Base-by-base conservation (phyloP, 495 filamentous ascomycete species). In the Aspergillus sparsus region DNA sequence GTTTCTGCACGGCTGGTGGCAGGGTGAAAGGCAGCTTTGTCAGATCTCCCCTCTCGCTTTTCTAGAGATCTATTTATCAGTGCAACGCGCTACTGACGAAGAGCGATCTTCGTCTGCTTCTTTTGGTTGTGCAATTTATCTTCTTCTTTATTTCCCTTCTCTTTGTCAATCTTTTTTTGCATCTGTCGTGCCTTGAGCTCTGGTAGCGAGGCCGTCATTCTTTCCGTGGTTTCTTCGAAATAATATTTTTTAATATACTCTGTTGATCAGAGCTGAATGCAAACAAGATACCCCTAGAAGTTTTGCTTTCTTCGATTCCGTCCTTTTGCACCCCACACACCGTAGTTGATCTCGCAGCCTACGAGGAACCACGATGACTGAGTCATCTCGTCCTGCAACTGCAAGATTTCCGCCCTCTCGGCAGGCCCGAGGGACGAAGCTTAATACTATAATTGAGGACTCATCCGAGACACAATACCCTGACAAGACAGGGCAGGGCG, bases 401-500 rank as follows among this genome's bases (percentile, higher is more conserved):
- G 82, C 66, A 33, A 72, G 74, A 74, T 77, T 61, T 64, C 83
- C 87, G 62, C 84, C 83, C 59, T 81, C 83, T 68, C 84, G 78
- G 89, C 91, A 83, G 89, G 89, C 72, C 81, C 85, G 80, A 75
- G 83, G 81, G 69, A 79, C 82, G 71, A 71, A 75, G 62, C 88
- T 93, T 89, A 91, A 93, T 90, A 88, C 89, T 61, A 91, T 93
- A 86, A 87, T 89, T 68, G 90, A 93, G 77, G 88, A 92, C 68
- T 81, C 57, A 7, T 66, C 72, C 39, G 74, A 77, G 56, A 62
- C 71, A 11, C 67, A 73, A 15, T 67, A 67, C 41, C 53, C 61
- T 44, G 65, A 67, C n/a, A 62, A 62, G 12, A 12, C 55, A 12
- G 39, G n/a, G n/a, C 37, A 12, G 4, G 34, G 34, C 47, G 34